Conservation (phyloP, 2,329 filamentous ascomycete species). For the Colletotrichum trifolii region DNA sequence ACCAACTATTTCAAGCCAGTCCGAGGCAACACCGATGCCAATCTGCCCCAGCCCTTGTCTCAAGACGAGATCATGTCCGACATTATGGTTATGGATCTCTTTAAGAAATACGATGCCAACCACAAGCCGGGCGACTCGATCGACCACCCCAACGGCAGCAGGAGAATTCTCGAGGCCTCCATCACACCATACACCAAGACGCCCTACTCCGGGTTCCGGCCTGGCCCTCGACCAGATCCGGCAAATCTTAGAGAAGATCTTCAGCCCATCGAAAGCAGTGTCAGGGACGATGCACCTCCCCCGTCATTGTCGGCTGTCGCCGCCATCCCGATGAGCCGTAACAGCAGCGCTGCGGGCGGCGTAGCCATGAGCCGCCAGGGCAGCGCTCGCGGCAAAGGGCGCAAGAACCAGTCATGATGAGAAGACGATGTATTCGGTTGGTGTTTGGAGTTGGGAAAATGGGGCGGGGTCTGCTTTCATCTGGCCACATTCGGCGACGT, state of each 20-base stretch:
- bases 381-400: conserved; percentile 60
- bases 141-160: conserved; percentile 63
- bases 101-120: conserved; percentile 65
- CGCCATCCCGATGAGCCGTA: conserved; percentile 64
- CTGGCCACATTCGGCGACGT: conserved; percentile 3
- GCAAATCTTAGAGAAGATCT: conserved; percentile 62
- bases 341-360: conserved; percentile 63
- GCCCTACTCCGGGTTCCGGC: conserved; percentile 61
- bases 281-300: conserved; percentile 54
- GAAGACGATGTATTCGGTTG: conserved; percentile 20
- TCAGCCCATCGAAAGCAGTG: conserved; percentile 57
- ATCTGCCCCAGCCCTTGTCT: conserved; percentile 63
- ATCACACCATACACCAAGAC: conserved; percentile 59
- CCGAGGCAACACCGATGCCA: conserved; percentile 64
- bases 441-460: conserved; percentile 30
- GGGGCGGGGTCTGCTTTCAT: background rate
- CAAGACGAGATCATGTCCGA: conserved; percentile 66
- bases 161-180: conserved; percentile 66
- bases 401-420: conserved; percentile 45
- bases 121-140: conserved; percentile 67
- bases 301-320: conserved; percentile 42
- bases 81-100: conserved; percentile 67
- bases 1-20: conserved; percentile 70
- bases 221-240: conserved; percentile 57
- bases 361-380: conserved; percentile 68